Evolutionary conservation across 208 protist species (phyloP), one percentile per base, ranked within the genome.

Genomic region (Leishmania tarentolae): DNA sequence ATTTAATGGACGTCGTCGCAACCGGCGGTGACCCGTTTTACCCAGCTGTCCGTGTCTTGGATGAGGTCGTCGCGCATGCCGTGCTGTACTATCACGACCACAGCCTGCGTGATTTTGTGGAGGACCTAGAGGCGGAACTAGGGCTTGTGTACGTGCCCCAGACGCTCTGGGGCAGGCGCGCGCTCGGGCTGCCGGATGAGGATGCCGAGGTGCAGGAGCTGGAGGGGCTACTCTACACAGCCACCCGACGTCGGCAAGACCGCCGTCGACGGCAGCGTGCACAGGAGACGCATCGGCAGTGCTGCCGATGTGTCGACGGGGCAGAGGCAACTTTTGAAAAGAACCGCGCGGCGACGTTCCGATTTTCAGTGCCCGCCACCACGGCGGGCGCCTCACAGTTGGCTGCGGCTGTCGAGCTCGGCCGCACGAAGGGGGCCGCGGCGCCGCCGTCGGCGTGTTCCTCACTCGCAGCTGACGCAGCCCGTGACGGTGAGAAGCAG

Each of bases 1-100:
- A 96, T 78, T 63, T 95, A 37, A 89, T 97, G 83, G 94, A 97
- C 73, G 90, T 97, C 19, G 75, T 86, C 17, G 84, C 90, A 11
- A 78, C 84, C 19, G 91, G 91, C 46, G 85, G 94, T 46, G 94
- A 97, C 72, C 82, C 85, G 8, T 86, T 87, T 74, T 90, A 91
- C 76, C 90, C 90, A 24, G 77, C 84, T 3, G 83, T 88, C 28
- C 87, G 90, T 37, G 94, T 97, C 0, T 70, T 96, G 35, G 94
- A 97, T 77, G 94, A 97, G 83, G 90, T 97, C 8, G 90, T 96
- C 17, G 88, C 88, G 61, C 94, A 97, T 81, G 92, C 94, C 0
- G 91, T 96, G 42, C 86, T 97, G 13, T 88, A 92, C 81, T 95
- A 96, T 83, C 92, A 97, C 87, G 84, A 91, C 68, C 87, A 89